Percentiles rank a stretch among this genome's conserved stretches.
Conservation (phyloP, 1,284 basidiomycete species). For the Cystobasidium pallidum region DNA sequence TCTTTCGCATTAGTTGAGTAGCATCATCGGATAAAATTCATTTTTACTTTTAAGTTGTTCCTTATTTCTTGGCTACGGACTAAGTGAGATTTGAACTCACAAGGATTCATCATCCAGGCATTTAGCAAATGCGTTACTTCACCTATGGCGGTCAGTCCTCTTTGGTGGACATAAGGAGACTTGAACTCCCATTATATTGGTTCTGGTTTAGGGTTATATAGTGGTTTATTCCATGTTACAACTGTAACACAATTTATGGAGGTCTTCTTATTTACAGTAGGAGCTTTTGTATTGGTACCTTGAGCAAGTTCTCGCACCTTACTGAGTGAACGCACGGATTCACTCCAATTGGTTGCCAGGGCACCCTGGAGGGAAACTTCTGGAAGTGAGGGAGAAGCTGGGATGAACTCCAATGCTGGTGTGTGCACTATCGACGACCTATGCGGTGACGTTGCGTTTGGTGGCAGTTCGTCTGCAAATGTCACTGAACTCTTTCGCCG, state of each 20-base stretch:
- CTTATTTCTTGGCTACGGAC: conserved; percentile 28
- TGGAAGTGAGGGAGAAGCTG: neutral
- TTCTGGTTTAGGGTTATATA: no score
- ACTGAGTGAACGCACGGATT: neutral
- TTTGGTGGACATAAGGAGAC: conserved; percentile 24
- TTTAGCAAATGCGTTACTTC: conserved; percentile 31
- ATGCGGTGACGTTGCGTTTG: neutral
- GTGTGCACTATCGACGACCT: neutral
- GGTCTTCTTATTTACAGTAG: no score
- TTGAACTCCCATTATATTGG: conserved; percentile 23
- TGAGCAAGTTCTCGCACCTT: no score
- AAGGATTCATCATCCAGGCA: conserved; percentile 30
- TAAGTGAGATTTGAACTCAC: conserved; percentile 28
- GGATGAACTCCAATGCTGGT: neutral
- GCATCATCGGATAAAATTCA: conserved; percentile 54
- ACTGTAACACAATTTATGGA: no score
- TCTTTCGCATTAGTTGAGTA: conserved; percentile 57
- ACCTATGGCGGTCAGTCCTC: conserved; percentile 26
- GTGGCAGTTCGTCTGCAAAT: conserved; percentile 7
- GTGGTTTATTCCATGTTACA: no score
- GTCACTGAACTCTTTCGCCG: conserved; percentile 37
- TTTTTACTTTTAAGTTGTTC: conserved; percentile 40
- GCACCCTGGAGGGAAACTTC: neutral
- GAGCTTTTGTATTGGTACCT: no score
- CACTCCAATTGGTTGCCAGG: neutral